These are phyloP conservation scores for Inosperma sp. DNA, from an alignment of 768 basidiomycete species.

Conservation along the genomic window DNA sequence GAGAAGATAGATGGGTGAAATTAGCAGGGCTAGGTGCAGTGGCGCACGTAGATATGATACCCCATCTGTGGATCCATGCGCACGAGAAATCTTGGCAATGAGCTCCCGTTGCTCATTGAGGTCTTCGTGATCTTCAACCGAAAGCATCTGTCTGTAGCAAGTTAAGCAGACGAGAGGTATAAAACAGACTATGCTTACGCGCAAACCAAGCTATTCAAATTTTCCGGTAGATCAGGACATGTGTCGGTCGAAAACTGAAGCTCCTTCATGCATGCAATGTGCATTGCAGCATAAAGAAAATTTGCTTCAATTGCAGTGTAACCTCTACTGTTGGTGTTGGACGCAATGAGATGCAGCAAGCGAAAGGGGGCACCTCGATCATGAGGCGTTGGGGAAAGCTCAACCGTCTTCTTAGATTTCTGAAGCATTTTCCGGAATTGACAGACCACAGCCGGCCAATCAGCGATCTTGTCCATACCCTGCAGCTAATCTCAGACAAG, in stretches of 20 bases:
- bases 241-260: neutral
- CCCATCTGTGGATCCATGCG: neutral
- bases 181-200: neutral
- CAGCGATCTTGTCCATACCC: neutral
- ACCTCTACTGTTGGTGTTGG: neutral
- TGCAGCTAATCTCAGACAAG: neutral
- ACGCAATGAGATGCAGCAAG: neutral
- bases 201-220: neutral
- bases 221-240: constrained; percentile 3
- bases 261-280: neutral
- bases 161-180: neutral
- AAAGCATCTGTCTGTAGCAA: neutral
- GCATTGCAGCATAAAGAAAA: constrained; percentile 1
- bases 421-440: neutral
- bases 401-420: neutral
- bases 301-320: neutral
- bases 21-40: neutral
- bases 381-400: neutral
- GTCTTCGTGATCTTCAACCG: neutral
- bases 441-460: neutral
- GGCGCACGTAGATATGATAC: neutral
- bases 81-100: neutral
- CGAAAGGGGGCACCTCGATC: neutral
- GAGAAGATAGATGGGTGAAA: constrained; percentile 1
- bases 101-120: neutral